Conservation (phyloP, 2,329 filamentous ascomycete species). For the Cordyceps fumosorosea region DNA sequence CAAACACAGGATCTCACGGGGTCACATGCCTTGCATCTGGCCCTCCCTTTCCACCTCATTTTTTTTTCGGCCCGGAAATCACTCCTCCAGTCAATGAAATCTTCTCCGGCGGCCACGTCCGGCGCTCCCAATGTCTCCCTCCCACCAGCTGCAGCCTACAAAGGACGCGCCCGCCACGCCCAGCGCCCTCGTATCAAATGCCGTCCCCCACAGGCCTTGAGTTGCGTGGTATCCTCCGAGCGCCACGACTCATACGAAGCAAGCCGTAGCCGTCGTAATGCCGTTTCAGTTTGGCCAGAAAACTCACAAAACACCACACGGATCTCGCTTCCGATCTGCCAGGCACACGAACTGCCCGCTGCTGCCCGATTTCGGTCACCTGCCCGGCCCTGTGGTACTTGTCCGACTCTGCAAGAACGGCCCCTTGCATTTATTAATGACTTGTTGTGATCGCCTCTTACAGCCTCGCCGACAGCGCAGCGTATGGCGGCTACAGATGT, state of each 20-base stretch:
- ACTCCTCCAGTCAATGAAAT: neutral
- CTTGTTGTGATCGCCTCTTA: neutral
- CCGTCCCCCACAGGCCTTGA: neutral
- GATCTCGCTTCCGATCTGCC: neutral
- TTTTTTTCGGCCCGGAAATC: neutral
- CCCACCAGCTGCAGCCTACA: neutral
- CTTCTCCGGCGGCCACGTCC: neutral
- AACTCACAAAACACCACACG: neutral
- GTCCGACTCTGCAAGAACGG: neutral
- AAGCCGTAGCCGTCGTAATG: neutral
- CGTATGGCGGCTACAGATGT: neutral
- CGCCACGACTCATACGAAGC: neutral
- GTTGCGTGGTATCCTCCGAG: no score
- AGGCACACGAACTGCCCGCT: neutral
- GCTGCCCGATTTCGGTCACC: neutral
- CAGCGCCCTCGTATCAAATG: neutral
- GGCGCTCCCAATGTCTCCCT: neutral
- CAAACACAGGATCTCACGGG: neutral
- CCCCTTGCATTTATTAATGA: neutral
- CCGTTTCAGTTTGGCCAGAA: neutral
- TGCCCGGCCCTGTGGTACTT: neutral
- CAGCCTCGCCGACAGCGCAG: no score
- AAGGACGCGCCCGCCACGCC: neutral
- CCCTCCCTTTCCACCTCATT: neutral
- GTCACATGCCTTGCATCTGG: neutral